Base-by-base conservation (phyloP, 2,329 filamentous ascomycete species). In the Ceratocystis lukuohia region DNA sequence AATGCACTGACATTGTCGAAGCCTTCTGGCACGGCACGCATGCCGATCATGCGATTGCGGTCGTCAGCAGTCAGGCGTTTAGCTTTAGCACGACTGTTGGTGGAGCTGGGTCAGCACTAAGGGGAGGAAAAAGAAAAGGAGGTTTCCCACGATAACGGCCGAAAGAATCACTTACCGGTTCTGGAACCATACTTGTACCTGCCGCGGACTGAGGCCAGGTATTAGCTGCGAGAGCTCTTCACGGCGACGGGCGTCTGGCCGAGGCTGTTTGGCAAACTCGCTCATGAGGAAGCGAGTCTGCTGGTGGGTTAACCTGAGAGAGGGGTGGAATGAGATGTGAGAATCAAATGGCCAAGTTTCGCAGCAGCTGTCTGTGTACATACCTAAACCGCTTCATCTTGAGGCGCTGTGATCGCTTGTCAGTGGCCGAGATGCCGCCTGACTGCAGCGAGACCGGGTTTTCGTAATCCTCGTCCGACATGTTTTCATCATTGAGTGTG, bases 171-270 rank as follows among this genome's bases (percentile, higher is more conserved):
- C 81, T 71, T 82, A 96, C 92, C 92, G 85, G 76, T 97, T 97
- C 76, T 97, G 92, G 76, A 97, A 97, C 93, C 92, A 97, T 62
- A 97, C 92, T 75, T 97, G 92, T 28, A 97, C 93, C 74, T 97
- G 92, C 69, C 92, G 85, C 46, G 92, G 90, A 72, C 89, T 96
- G 62, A 97, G 77, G 0, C 92, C 93, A 41, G 93, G 92, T 59
- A 97, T 96, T 74, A 96, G 91, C 69, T 88, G 81, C 3, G 92
- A 93, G 46, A 97, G 80, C 61, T 91, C 83, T 74, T 96, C 92
- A 69, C 92, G 83, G 75, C 96, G 91, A 61, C 89, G 89, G 50
- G 92, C 92, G 76, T 97, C 92, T 6, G 92, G 92, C 74, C 96
- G 92, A 28, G 92, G 90, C 74, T 97, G 91, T 71, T 94, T 91